Evolutionary conservation across 805 yeast species (phyloP).

Genomic region (Yamadazyma nakazawae): DNA sequence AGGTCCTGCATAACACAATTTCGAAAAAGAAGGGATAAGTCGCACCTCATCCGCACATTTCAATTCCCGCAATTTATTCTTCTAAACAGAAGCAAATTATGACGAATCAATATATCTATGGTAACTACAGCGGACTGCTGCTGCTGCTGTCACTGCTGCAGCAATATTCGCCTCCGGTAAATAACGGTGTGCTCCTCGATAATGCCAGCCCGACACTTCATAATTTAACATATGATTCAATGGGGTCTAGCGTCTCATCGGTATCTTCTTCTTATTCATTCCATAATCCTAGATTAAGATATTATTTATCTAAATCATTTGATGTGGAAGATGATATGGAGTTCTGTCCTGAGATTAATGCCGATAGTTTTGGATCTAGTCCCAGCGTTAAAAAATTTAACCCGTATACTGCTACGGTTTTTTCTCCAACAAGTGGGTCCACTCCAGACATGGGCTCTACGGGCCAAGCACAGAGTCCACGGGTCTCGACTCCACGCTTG

Average conservation of each 20-base stretch:
- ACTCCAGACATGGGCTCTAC: slow-evolving; percentile 13
- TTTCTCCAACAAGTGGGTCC: slow-evolving; percentile 43
- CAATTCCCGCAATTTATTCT: background rate
- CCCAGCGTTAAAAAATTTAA: slow-evolving; percentile 52
- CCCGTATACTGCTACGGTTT: slow-evolving; percentile 63
- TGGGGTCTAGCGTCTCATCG: slow-evolving; percentile 12
- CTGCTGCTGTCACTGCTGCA: slow-evolving; percentile 18
- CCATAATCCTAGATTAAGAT: slow-evolving; percentile 51
- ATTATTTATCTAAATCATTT: slow-evolving; percentile 57
- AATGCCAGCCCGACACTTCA: slow-evolving; percentile 26
- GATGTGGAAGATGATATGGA: slow-evolving; percentile 63
- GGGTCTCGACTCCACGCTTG: slow-evolving; percentile 53
- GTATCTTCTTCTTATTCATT: slow-evolving; percentile 28
- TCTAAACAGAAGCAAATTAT: background rate
- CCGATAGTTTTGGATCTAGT: slow-evolving; percentile 33
- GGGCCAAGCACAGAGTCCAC: slow-evolving; percentile 29
- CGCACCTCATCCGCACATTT: background rate
- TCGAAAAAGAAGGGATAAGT: slow-evolving; percentile 8
- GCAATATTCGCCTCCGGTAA: slow-evolving; percentile 15
- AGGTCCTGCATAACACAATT: slow-evolving; percentile 1
- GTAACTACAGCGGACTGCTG: slow-evolving; percentile 24
- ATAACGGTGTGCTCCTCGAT: slow-evolving; percentile 14
- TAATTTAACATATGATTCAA: slow-evolving; percentile 16
- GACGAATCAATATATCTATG: slow-evolving; percentile 33
- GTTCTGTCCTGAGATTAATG: slow-evolving; percentile 57